Evolutionary conservation across 495 filamentous ascomycete genomes (phyloP), one percentile per base, ranked within the genome.

Genomic region (Penicillium maclennaniae): DNA sequence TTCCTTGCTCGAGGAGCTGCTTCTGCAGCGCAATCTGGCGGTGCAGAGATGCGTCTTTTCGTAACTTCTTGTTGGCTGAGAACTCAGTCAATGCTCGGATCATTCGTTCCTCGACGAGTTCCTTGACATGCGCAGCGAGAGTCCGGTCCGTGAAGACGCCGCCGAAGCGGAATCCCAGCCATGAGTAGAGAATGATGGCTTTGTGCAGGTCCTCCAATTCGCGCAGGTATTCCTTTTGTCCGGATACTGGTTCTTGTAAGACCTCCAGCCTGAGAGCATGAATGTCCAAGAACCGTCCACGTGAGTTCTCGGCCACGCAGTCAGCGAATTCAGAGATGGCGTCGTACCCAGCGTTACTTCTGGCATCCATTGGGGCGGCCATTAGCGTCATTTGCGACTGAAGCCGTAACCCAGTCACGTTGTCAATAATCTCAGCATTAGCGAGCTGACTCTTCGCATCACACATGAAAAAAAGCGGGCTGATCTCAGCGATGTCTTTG

Each of bases 91-190:
- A 74, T 17, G 80, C 78, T 15, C 79, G 64, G 51, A 89, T 80
- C 65, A 98, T 96, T 61, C 79, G 81, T 25, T 81, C 75, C 72
- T 97, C 92, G 15, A 91, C 85, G 43, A 95, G 54, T 17, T 68
- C 63, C 68, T 97, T 97, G 34, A 89, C 82, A 67, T 96, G 85
- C 46, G 87, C 81, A 1, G 89, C 90, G 20, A 96, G 80, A 25
- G 76, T 76, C 54, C 91, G 82, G 54, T 86, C 88, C 10, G 78
- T 80, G 66, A 97, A 96, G 10, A 96, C 79, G 45, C 91, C 89
- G 10, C 85, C 65, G 55, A 86, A 85, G 5, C 83, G 75, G 57
- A 78, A 87, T 51, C 81, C 83, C 16, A 97, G 76, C 93, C 93
- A 98, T 7, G 92, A 75, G 59, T 96, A 98, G 17, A 92, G 68